These are phyloP conservation scores for Fusarium citri DNA, from an alignment of 2,329 filamentous ascomycete species.

Conservation along the genomic window DNA sequence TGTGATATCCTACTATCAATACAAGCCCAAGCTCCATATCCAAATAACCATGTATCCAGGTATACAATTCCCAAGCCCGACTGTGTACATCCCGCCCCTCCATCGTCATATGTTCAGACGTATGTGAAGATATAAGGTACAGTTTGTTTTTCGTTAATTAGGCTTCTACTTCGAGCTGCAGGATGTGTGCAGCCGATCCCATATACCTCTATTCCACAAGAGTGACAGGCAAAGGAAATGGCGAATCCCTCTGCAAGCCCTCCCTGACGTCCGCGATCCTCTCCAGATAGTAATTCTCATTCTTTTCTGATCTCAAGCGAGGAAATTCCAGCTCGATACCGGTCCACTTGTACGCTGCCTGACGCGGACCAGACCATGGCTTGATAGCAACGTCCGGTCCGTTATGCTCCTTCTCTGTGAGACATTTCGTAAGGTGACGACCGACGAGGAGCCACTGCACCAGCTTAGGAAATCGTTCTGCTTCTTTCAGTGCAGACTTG, in stretches of 20 bases:
- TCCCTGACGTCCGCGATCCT: slow-evolving; percentile 10
- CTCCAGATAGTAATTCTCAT: slow-evolving; percentile 8
- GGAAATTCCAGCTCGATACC: not conserved
- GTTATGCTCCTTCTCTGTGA: slow-evolving; percentile 7
- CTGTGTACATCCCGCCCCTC: not conserved
- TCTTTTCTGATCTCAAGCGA: not conserved
- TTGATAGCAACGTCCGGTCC: not conserved
- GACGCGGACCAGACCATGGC: slow-evolving; percentile 36
- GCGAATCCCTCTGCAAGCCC: not conserved
- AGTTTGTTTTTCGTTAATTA: not conserved
- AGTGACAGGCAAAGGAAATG: slow-evolving; percentile 17
- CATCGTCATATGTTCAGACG: not conserved
- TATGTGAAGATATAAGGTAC: not conserved
- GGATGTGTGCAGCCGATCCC: not conserved
- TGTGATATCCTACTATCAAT: not conserved
- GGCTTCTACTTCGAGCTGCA: not conserved
- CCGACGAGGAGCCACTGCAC: slow-evolving; percentile 37
- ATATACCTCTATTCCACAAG: slow-evolving; percentile 13
- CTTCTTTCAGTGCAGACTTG: slow-evolving; percentile 27
- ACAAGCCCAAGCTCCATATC: not conserved
- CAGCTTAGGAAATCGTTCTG: slow-evolving; percentile 25
- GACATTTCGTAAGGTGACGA: slow-evolving; percentile 19
- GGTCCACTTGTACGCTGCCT: slow-evolving; percentile 16
- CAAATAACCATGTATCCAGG: not conserved
- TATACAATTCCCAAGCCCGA: not conserved